Conservation (phyloP, 441 rosid genomes). For the Breynia disticha region DNA sequence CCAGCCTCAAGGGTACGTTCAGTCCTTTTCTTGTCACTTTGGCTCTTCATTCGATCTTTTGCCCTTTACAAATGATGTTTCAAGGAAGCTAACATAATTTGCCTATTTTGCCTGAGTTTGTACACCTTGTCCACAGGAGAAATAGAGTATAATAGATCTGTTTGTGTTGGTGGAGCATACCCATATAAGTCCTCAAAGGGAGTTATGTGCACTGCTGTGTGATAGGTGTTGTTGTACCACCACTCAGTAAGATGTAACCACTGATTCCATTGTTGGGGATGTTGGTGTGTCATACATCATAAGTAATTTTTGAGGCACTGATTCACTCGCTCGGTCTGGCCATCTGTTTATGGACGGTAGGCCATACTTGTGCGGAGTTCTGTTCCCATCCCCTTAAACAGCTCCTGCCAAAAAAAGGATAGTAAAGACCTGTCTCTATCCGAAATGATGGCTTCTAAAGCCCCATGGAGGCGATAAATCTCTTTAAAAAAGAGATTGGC, state of each 20-base stretch:
- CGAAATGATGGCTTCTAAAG: neutral
- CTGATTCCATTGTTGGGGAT: neutral
- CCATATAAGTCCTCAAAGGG: no score
- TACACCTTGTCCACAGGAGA: no score
- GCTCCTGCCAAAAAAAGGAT: neutral
- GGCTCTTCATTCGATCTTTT: neutral
- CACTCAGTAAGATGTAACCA: neutral
- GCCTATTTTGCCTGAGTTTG: no score
- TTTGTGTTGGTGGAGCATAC: neutral
- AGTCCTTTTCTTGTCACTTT: neutral
- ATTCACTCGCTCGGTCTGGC: neutral
- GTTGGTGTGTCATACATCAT: neutral
- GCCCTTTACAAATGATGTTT: no score
- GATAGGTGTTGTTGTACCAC: neutral
- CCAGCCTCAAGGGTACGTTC: neutral
- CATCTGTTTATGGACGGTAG: constrained; percentile 1
- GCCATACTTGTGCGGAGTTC: neutral
- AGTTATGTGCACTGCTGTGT: no score
- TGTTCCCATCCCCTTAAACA: neutral
- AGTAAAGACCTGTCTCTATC: neutral
- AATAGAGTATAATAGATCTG: no score
- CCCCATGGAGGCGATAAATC: neutral
- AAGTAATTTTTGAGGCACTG: neutral
- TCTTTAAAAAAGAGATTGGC: neutral
- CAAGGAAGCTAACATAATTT: no score